These are phyloP conservation scores for Ascochyta rabiei DNA, from an alignment of 2,329 filamentous ascomycete species.

Conservation along the genomic window DNA sequence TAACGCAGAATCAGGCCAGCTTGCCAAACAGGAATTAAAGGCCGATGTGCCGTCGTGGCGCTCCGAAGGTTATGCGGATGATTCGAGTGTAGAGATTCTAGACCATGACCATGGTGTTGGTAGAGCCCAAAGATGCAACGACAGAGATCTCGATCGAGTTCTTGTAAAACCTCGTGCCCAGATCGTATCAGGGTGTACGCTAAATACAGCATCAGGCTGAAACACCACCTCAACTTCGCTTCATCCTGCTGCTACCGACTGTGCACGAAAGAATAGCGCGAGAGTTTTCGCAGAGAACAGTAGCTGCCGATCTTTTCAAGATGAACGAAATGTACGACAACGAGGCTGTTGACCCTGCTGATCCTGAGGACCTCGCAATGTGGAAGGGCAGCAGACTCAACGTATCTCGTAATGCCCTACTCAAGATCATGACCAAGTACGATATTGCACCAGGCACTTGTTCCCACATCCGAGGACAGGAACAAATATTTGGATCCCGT, in stretches of 20 bases:
- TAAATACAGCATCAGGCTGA: background rate
- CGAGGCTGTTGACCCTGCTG: slow-evolving; percentile 1
- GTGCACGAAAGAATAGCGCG: slow-evolving; percentile 14
- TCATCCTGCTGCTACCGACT: slow-evolving; percentile 12
- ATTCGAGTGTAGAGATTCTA: slow-evolving; percentile 3
- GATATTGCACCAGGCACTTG: slow-evolving; percentile 13
- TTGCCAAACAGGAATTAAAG: slow-evolving; percentile 14
- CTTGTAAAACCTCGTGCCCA: background rate
- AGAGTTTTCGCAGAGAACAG: background rate
- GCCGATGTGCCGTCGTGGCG: slow-evolving; percentile 8
- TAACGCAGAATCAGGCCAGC: background rate
- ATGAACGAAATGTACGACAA: slow-evolving; percentile 14
- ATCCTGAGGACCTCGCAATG: background rate
- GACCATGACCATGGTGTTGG: slow-evolving; percentile 10
- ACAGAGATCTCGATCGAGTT: slow-evolving; percentile 7
- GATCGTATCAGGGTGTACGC: too few species aligned
- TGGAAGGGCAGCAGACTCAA: slow-evolving; percentile 8
- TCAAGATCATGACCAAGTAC: slow-evolving; percentile 10
- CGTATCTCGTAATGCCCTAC: slow-evolving; percentile 7
- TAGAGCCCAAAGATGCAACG: background rate
- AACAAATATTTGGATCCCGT: slow-evolving; percentile 18
- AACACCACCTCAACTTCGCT: slow-evolving; percentile 7
- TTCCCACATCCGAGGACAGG: slow-evolving; percentile 20
- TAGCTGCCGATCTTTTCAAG: background rate
- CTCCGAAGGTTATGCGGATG: slow-evolving; percentile 12